Percentiles rank a stretch among this genome's conserved stretches.
Conservation (phyloP, 2,329 filamentous ascomycete species). For the Aspergillus latus region DNA sequence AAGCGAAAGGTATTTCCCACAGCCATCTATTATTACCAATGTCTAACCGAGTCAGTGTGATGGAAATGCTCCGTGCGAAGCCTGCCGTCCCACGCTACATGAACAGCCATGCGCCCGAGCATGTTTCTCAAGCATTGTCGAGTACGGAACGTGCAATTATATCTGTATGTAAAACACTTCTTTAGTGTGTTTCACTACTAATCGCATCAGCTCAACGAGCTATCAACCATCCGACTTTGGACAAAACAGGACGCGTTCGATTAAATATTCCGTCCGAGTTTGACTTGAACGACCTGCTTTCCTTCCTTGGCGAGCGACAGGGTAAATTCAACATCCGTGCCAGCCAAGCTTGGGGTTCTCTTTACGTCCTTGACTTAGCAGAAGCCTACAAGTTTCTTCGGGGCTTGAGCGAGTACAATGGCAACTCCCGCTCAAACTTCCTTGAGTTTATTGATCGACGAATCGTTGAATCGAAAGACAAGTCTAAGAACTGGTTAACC, state of each 20-base stretch:
- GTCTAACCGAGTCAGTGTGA: slow-evolving; percentile 35
- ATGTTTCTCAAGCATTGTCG: slow-evolving; percentile 46
- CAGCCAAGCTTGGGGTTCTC: slow-evolving; percentile 42
- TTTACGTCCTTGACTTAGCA: slow-evolving; percentile 45
- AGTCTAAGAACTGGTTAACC: slow-evolving; percentile 46
- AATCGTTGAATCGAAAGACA: slow-evolving; percentile 46
- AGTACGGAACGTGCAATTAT: slow-evolving; percentile 48
- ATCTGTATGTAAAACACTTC: slow-evolving; percentile 37
- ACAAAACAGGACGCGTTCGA: slow-evolving; percentile 36
- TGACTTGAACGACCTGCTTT: slow-evolving; percentile 39
- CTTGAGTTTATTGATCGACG: slow-evolving; percentile 47
- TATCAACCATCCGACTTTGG: slow-evolving; percentile 42
- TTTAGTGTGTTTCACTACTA: slow-evolving; percentile 20
- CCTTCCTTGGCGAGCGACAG: slow-evolving; percentile 39
- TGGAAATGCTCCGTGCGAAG: slow-evolving; percentile 44
- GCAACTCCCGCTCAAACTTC: slow-evolving; percentile 41
- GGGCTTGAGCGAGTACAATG: slow-evolving; percentile 39
- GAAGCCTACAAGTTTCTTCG: slow-evolving; percentile 44
- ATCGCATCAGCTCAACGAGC: slow-evolving; percentile 42
- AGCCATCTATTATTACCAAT: slow-evolving; percentile 4
- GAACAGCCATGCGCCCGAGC: slow-evolving; percentile 47
- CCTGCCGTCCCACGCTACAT: slow-evolving; percentile 43
- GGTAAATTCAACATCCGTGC: slow-evolving; percentile 47
- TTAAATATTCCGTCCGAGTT: slow-evolving; percentile 45
- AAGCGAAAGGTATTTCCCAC: slow-evolving; percentile 43